Base-by-base conservation (phyloP, 805 yeast genomes). In the Ogataea paradorogensis region DNA sequence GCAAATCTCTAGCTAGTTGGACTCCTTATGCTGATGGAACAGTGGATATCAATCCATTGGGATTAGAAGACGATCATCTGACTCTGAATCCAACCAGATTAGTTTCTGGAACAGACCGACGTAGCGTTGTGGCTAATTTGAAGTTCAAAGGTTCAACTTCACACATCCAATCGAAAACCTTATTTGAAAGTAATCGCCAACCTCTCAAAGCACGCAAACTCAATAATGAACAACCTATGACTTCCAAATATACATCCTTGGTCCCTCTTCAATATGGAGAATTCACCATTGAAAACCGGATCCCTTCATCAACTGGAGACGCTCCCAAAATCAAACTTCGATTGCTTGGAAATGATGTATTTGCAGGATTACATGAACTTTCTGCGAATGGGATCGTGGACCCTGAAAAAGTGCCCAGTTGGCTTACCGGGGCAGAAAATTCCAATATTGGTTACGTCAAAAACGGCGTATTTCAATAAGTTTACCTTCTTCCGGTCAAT, bases 361-460 rank as follows among this genome's bases (percentile, higher is more conserved):
- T 80, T 69, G 95, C 78, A 2, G 95, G 95, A 0, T 53, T 86
- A 27, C 88, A 84, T 58, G 82, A 84, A 52, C 65, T 86, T 13
- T 74, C 88, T 20, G 66, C 66, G 37, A 41, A 63, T 46, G 73
- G 67, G 1, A 51, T 70, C 0, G 60, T 80, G 2, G 73, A 83
- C 48, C 73, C 84, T 0, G 63, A 69, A n/a, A 65, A 49, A 0
- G 61, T 84, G 11, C 95, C 95, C 1, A 73, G 78, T 22, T 86
- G 89, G 90, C 58, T 86, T 23, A 78, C 90, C 4, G 95, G 95
- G 2, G 88, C 84, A 56, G 81, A 80, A 45, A 83, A 84, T 0
- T 50, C 61, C 1, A 61, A 63, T 28, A 65, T 74, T 26, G 89
- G 89, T 0, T 51, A 46, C 0, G 60, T 76, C 4, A 53, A 51